Base-by-base conservation (phyloP, 2,329 filamentous ascomycete species). In the Zymoseptoria crescenta region DNA sequence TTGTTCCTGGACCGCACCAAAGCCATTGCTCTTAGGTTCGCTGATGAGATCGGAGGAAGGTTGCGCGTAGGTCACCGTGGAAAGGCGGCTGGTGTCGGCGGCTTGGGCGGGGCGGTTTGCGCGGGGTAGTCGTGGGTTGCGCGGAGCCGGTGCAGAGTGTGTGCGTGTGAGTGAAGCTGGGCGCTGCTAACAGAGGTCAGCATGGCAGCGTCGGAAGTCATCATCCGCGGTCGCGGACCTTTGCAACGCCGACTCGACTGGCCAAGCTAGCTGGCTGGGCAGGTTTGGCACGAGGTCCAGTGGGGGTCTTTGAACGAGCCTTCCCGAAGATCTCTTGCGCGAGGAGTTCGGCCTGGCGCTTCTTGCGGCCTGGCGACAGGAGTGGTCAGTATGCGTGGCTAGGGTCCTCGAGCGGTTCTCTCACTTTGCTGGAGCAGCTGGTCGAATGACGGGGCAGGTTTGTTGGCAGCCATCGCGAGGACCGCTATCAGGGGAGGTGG, bases 191-290 rank as follows among this genome's bases (percentile, higher is more conserved):
- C 10, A 16, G 16, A 5, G 57, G 49, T 62, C 48, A 56, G 49
- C n/a, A 20, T 29, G 54, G 19, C 8, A 30, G 16, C 27, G 24
- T 6, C 28, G 28, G 28, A n/a, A 4, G 30, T 21, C 10, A 3
- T 41, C 21, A 49, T 52, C 29, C 45, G 41, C 20, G 49, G 30
- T 5, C 59, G 62, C 68, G 58, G 78, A 85, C 85, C 83, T 91
- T 91, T 68, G 83, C 84, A 54, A 91, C 80, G 48, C 88, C 88
- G 59, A 88, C 85, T 72, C 88, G 83, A 74, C 86, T 88, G 57
- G 88, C 84, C 55, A 91, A 81, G 83, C 68, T 84, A 78, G 55
- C 80, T 67, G 63, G 68, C 9, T 57, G 70, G 57, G 56, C 77
- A 61, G 75, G 71, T 83, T 59, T 66, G 50, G 60, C 59, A 55